A percentile compares a stretch with the other conserved stretches of the same genome.
phyloP scores from a whole-genome alignment of 2,329 filamentous ascomycete genomes.

The Graphium sp. region DNA sequence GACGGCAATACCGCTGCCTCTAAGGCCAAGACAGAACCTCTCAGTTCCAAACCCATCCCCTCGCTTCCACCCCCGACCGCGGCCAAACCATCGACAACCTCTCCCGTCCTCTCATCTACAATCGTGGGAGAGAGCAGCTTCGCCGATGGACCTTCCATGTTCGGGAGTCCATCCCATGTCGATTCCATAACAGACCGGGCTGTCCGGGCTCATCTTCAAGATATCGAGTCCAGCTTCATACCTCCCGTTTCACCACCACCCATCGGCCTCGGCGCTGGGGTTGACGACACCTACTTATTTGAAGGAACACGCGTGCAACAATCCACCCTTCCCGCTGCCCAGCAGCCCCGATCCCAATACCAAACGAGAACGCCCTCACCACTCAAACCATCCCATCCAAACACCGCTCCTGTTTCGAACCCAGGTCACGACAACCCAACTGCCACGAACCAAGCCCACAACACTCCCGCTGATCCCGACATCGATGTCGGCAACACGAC shows the following conservation, averaged over 20 bases:
- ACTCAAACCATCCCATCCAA: neutral
- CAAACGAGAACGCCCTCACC: slow-evolving; percentile 1
- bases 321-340: slow-evolving; percentile 6
- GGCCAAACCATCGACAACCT: slow-evolving; percentile 3
- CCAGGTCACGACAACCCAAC: neutral
- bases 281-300: slow-evolving; percentile 44
- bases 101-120: slow-evolving; percentile 4
- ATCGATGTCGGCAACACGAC: slow-evolving; percentile 23
- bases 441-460: slow-evolving; percentile 6
- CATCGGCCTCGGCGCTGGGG: slow-evolving; percentile 27
- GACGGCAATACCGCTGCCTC: slow-evolving; percentile 1
- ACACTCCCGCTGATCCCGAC: slow-evolving; percentile 9
- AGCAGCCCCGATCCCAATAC: neutral
- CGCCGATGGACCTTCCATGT: slow-evolving; percentile 10
- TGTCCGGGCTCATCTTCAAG: slow-evolving; percentile 38
- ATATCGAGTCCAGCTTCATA: slow-evolving; percentile 50
- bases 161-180: slow-evolving; percentile 11
- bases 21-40: no score
- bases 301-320: slow-evolving; percentile 14
- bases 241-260: slow-evolving; percentile 39
- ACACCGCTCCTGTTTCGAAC: neutral
- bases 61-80: neutral
- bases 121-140: slow-evolving; percentile 9
- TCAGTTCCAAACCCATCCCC: slow-evolving; percentile 2
- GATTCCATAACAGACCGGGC: slow-evolving; percentile 35